Evolutionary conservation across 2,329 filamentous ascomycete species (phyloP), one percentile per base, ranked within the genome.

Genomic region (Aspergillus hiratsukae): DNA sequence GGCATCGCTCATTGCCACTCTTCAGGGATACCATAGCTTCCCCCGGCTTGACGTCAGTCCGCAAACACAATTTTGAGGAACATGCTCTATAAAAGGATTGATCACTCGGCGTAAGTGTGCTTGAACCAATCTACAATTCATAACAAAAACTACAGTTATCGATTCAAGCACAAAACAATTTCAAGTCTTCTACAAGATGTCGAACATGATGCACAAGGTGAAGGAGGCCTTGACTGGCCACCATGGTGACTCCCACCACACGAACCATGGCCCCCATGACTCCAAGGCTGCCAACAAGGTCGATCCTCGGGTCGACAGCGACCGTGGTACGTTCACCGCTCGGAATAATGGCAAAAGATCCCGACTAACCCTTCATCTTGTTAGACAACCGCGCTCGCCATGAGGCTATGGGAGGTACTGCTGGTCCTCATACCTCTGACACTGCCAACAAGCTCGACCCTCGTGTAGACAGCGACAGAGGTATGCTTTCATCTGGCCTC

Each of bases 191-290:
- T 23, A 3, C 73, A 72, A 54, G 54, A 79, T 78, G 76, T 76
- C 75, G 53, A 61, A 62, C 50, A 68, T 76, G 53, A 64, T 77
- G 55, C 71, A 78, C 64, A 80, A 79, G 60, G 73, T 76, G 40
- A 79, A 79, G 68, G 72, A 78, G 9, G 73, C 66, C 58, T 50
- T 79, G 51, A 62, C 60, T 43, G 64, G 70, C 25, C 61, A 72
- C 57, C 63, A 69, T 55, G 52, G 61, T 25, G 57, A 60, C 37
- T 57, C 55, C 29, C 49, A 45, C 19, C 49, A 60, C 27, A 52
- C 55, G 46, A 60, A 57, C 51, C 51, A 60, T 49, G 60, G 60
- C 21, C 57, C 59, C 31, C 59, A 63, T 52, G 45, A 45, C 17
- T 62, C 61, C 27, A 57, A 58, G 14, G 23, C 54, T 9, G 59